Base-by-base conservation (phyloP, 768 basidiomycete species). In the Phaffia australis region DNA sequence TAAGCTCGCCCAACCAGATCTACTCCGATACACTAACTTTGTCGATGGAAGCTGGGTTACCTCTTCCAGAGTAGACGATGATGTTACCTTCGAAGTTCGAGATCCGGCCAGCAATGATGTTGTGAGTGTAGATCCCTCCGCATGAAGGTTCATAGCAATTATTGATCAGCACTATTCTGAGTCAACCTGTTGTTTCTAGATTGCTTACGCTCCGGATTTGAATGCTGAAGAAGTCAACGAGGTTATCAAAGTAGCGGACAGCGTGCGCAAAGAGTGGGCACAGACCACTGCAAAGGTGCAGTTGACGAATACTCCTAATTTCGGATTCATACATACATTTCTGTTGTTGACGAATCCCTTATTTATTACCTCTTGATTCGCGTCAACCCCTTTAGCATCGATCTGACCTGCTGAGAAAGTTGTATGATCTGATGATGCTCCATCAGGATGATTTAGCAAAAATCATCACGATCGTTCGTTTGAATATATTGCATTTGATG, bases 391-490 rank as follows among this genome's bases (percentile, higher is more conserved):
- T 70, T 35, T 72, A 90, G 86, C 75, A 87, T 63, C 85, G 92
- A 52, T 89, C 92, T 71, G 88, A 91, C 72, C 80, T 92, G 66
- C 79, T 98, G 60, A 77, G 84, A 75, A 91, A 89, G 71, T 81
- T 95, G 69, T 87, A 82, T 76, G 76, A 78, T 23, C 80, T 94
- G 63, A 87, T 94, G 87, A 80, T 83, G 71, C 83, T 89, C 72
- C 83, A 95, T 74, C 79, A 84, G 47, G 90, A 95, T 47, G 95
- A 99, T 75, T 79, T 99, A 48, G 83, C 84, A 2, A 83, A 87
- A 54, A 83, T 99, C 66, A 89, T 95, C 30, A 61, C 60, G n/a
- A 64, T 61, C 71, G 64, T 65, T n/a, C 46, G 64, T 65, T 47
- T 16, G 23, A 21, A 29, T 32, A n/a, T 25, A 27, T 54, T 27